Conservation (phyloP, 1,139 yeast species). For the Geotrichum aggregatum region DNA sequence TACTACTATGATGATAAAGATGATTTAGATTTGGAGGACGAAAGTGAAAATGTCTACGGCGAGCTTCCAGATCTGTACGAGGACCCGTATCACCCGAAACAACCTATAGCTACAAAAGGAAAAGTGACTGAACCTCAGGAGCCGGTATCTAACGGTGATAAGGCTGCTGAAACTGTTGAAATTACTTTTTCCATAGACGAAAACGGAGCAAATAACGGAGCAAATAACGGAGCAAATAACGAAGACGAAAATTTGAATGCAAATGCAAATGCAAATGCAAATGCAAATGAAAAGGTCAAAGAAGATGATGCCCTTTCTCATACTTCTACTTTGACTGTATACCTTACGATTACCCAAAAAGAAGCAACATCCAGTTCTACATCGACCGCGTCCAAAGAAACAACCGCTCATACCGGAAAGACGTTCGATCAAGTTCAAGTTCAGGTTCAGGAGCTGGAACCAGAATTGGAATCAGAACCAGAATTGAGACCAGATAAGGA, state of each 20-base stretch:
- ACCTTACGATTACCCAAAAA: background rate
- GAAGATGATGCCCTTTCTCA: slow-evolving; percentile 4
- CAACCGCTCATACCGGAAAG: no score
- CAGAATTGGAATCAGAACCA: no score
- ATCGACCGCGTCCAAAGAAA: no score
- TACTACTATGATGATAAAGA: slow-evolving; percentile 10
- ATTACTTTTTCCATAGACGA: background rate
- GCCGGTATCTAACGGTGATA: no score
- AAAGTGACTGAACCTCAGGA: background rate
- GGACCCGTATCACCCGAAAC: slow-evolving; percentile 1
- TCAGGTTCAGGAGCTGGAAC: no score
- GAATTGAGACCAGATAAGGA: no score
- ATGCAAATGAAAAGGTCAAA: background rate
- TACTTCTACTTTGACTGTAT: background rate
- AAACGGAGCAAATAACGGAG: no score
- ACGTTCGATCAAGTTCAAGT: no score
- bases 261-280: background rate
- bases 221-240: no score
- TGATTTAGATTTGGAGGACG: background rate
- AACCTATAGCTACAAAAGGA: slow-evolving; percentile 8
- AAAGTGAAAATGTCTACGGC: background rate
- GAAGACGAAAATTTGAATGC: no score
- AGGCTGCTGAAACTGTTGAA: background rate
- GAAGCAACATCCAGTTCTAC: no score
- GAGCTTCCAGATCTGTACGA: slow-evolving; percentile 1